Percentiles rank a stretch among this genome's conserved stretches.
Evolutionary conservation across 306 rosid species (phyloP).

Genomic region (Cucurbita ficifolia): DNA sequence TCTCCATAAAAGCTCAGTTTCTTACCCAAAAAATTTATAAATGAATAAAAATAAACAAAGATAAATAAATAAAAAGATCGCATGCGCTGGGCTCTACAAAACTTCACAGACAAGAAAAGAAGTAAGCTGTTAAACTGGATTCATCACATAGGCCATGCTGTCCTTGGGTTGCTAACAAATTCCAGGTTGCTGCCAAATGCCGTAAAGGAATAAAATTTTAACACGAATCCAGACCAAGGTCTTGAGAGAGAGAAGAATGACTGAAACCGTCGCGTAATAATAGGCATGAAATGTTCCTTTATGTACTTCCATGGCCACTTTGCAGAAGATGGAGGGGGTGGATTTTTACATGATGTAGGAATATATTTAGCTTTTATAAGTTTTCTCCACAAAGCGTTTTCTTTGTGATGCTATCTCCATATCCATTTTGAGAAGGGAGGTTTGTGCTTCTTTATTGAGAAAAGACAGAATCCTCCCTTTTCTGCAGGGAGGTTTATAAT

Average conservation of each 20-base stretch:
- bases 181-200: not conserved
- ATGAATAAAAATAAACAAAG: too few species aligned
- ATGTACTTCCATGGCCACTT: too few species aligned
- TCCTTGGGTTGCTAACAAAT: not conserved
- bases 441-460: too few species aligned
- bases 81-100: not conserved
- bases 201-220: not conserved
- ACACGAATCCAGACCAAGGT: not conserved
- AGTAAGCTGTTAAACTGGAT: not conserved
- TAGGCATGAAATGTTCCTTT: not conserved
- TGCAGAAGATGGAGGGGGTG: too few species aligned
- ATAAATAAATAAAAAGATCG: not conserved
- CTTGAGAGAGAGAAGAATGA: not conserved
- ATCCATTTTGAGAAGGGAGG: too few species aligned
- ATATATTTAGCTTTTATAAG: too few species aligned
- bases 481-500: too few species aligned
- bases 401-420: too few species aligned
- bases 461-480: too few species aligned
- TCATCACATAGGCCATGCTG: not conserved
- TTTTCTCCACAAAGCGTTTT: too few species aligned
- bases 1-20: not conserved
- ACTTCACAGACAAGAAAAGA: not conserved
- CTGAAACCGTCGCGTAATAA: not conserved
- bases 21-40: not conserved
- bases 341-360: too few species aligned